A percentile compares a stretch with the other conserved stretches of the same genome.
phyloP scores from a whole-genome alignment of 176 grass and related monocot species.

The Carex pumila region DNA sequence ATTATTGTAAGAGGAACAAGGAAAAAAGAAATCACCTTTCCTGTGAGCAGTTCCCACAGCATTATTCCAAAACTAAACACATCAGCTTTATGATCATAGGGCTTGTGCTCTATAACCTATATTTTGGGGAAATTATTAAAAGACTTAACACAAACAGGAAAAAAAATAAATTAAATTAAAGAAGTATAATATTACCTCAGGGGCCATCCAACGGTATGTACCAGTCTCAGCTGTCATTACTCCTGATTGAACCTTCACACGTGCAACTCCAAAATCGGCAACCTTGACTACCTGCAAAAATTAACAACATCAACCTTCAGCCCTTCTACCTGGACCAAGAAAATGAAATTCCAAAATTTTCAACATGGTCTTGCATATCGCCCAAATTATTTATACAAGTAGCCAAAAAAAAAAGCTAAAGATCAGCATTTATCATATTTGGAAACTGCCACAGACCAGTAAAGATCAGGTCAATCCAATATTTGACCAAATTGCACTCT shows the following conservation, averaged over 20 bases:
- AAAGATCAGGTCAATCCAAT: background rate
- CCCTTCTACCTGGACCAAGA: background rate
- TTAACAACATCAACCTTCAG: background rate
- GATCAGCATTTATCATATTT: slow-evolving; percentile 22
- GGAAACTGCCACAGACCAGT: background rate
- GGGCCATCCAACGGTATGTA: slow-evolving; percentile 99
- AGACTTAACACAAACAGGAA: background rate
- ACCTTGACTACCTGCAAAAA: slow-evolving; percentile 75
- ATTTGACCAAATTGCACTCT: background rate
- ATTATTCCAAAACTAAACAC: slow-evolving; percentile 99
- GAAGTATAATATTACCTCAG: slow-evolving; percentile 52
- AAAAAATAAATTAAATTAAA: background rate
- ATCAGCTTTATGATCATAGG: slow-evolving; percentile 99
- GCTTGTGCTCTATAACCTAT: slow-evolving; percentile 97
- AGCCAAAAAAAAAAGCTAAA: background rate
- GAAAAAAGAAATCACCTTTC: slow-evolving; percentile 46
- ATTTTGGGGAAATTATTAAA: slow-evolving; percentile 6
- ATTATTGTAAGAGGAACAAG: background rate
- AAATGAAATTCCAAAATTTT: background rate
- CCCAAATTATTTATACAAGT: background rate
- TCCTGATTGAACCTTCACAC: slow-evolving; percentile 92
- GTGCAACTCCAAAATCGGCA: slow-evolving; percentile 98
- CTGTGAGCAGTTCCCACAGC: slow-evolving; percentile 98
- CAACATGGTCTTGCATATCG: background rate
- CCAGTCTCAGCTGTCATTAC: slow-evolving; percentile 99